These are phyloP conservation scores for Murraya paniculata DNA, from an alignment of 345 rosid species.

Conservation along the genomic window DNA sequence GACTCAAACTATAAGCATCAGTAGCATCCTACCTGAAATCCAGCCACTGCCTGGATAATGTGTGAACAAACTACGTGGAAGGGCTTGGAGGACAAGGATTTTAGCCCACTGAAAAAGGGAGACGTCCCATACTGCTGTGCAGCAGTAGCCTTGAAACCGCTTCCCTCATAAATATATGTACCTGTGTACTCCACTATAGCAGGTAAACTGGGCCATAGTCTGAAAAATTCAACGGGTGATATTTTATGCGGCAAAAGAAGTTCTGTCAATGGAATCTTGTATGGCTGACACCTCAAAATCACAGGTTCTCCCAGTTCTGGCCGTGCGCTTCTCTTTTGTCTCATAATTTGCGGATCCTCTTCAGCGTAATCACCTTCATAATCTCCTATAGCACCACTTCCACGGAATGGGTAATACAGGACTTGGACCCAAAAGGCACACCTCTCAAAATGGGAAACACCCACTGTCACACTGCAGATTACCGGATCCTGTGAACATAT, in stretches of 20 bases:
- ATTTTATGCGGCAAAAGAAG: slow-evolving; percentile 92
- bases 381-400: slow-evolving; percentile 74
- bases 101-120: slow-evolving; percentile 88
- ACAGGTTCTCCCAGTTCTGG: slow-evolving; percentile 98
- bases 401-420: slow-evolving; percentile 90
- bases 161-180: slow-evolving; percentile 86
- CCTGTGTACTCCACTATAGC: slow-evolving; percentile 88
- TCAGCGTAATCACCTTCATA: slow-evolving; percentile 86
- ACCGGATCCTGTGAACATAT: slow-evolving; percentile 73
- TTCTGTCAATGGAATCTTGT: slow-evolving; percentile 93
- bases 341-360: slow-evolving; percentile 80
- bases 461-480: slow-evolving; percentile 87
- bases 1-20: neutral
- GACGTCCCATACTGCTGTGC: slow-evolving; percentile 97
- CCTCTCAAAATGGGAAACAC: slow-evolving; percentile 94
- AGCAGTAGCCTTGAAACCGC: slow-evolving; percentile 98
- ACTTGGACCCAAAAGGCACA: slow-evolving; percentile 98
- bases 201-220: slow-evolving; percentile 98
- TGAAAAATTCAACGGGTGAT: slow-evolving; percentile 96
- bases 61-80: slow-evolving; percentile 94
- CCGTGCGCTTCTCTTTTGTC: slow-evolving; percentile 76
- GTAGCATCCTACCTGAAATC: slow-evolving; percentile 71
- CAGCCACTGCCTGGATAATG: slow-evolving; percentile 91
- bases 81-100: slow-evolving; percentile 86
- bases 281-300: slow-evolving; percentile 91